Conservation (phyloP, 2,329 filamentous ascomycete genomes). For the Xylaria arbuscula region DNA sequence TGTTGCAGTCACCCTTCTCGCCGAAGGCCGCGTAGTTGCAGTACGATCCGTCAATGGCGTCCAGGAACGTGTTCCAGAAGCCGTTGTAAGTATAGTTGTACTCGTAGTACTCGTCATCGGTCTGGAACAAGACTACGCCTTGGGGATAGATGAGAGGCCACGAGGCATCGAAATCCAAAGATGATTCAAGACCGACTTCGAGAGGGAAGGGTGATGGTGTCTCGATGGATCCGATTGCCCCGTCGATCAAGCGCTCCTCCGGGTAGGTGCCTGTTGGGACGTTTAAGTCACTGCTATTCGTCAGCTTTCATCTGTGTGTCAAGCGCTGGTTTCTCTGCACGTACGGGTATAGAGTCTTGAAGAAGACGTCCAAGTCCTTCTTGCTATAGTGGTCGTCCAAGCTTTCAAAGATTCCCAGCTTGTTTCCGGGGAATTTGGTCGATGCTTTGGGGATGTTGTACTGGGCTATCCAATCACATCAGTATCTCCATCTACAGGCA, state of each 20-base stretch:
- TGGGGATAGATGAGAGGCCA: constrained; percentile 44
- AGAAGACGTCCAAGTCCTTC: constrained; percentile 51
- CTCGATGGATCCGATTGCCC: constrained; percentile 47
- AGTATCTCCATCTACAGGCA: not conserved
- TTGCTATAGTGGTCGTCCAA: constrained; percentile 53
- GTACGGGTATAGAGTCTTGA: constrained; percentile 43
- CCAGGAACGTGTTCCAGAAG: constrained; percentile 42
- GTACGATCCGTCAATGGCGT: constrained; percentile 44
- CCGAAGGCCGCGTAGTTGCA: constrained; percentile 42
- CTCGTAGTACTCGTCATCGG: constrained; percentile 44
- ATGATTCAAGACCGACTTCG: constrained; percentile 43
- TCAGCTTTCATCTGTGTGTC: constrained; percentile 5
- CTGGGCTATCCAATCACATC: constrained; percentile 32
- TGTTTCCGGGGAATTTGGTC: constrained; percentile 39
- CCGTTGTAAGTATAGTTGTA: constrained; percentile 50
- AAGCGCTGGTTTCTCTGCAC: constrained; percentile 35
- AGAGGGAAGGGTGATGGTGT: constrained; percentile 40
- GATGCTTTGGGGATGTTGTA: constrained; percentile 43
- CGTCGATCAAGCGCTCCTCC: constrained; percentile 51
- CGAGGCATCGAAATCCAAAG: constrained; percentile 42
- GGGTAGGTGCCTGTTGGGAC: constrained; percentile 52
- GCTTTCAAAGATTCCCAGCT: constrained; percentile 50
- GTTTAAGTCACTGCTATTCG: constrained; percentile 29
- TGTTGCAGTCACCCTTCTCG: constrained; percentile 43
- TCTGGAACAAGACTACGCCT: constrained; percentile 41